Percentiles rank a stretch among this genome's conserved stretches.
Conservation (phyloP, 2,329 filamentous ascomycete genomes). For the Botryotinia globosa region DNA sequence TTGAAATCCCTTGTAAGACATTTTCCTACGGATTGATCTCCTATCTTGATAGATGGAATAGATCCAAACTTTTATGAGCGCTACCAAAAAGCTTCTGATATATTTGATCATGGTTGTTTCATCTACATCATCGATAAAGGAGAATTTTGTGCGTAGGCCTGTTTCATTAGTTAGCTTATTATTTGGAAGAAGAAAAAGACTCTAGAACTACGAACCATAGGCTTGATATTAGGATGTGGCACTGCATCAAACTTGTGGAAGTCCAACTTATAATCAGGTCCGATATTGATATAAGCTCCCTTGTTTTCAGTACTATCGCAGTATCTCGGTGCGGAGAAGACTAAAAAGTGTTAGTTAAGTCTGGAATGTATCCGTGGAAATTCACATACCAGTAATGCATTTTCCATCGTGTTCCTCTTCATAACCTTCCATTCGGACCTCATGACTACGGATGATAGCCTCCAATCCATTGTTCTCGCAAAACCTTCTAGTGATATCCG, state of each 20-base stretch:
- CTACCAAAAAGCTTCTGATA: conserved; percentile 1
- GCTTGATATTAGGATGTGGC: conserved; percentile 90
- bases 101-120: neutral
- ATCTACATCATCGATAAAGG: conserved; percentile 57
- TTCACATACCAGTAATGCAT: conserved; percentile 78
- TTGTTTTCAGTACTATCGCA: conserved; percentile 98
- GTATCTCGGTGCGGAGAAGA: conserved; percentile 96
- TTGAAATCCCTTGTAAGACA: neutral
- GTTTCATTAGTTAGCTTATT: conserved; percentile 23
- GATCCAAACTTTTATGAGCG: conserved; percentile 14
- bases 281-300: conserved; percentile 97
- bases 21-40: neutral
- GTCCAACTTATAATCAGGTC: conserved; percentile 83
- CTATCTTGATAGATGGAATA: conserved; percentile 8
- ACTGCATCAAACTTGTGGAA: conserved; percentile 96
- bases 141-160: conserved; percentile 83
- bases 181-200: neutral
- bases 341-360: conserved; percentile 42
- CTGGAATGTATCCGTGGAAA: neutral
- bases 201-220: conserved; percentile 61
- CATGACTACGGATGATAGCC: conserved; percentile 94
- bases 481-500: conserved; percentile 93
- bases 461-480: conserved; percentile 94
- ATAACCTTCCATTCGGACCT: conserved; percentile 99
- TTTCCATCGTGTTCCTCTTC: conserved; percentile 94